A percentile compares a stretch with the other conserved stretches of the same genome.
Conservation (phyloP, 441 rosid genomes). For the Aquilaria agallochum region DNA sequence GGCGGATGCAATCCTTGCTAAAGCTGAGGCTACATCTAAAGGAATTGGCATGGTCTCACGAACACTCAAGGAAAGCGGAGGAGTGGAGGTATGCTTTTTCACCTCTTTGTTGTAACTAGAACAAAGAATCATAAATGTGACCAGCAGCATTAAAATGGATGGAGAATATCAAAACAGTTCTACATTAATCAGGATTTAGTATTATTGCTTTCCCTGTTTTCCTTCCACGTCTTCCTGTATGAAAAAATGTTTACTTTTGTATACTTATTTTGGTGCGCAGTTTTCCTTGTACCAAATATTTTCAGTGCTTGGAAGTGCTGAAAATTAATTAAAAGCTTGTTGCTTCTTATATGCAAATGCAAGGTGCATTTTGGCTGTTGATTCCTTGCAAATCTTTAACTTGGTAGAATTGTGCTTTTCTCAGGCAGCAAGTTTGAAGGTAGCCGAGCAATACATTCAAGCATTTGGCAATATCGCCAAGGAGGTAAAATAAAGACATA, state of each 20-base stretch:
- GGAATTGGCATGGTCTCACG: slow-evolving; percentile 71
- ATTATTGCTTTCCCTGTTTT: too few species aligned
- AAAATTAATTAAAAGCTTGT: too few species aligned
- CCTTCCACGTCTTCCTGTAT: too few species aligned
- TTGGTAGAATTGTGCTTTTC: slow-evolving; percentile 10
- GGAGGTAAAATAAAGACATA: slow-evolving; percentile 41
- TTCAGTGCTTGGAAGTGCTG: too few species aligned
- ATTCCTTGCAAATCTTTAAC: too few species aligned
- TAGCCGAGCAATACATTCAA: slow-evolving; percentile 81
- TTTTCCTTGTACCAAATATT: too few species aligned
- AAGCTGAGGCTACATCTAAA: slow-evolving; percentile 76
- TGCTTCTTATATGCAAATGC: too few species aligned
- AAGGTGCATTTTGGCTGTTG: too few species aligned
- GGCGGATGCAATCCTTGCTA: slow-evolving; percentile 89
- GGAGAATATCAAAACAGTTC: background rate
- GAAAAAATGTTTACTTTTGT: too few species aligned
- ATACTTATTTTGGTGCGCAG: too few species aligned
- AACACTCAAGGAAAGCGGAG: slow-evolving; percentile 69
- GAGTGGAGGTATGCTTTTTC: slow-evolving; percentile 64
- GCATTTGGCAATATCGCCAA: slow-evolving; percentile 91
- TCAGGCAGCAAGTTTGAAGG: slow-evolving; percentile 91
- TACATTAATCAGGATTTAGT: background rate
- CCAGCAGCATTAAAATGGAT: too few species aligned
- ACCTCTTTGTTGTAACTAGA: background rate
- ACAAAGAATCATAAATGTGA: too few species aligned